Base-by-base conservation (phyloP, 2,329 filamentous ascomycete genomes). In the Lachnellula arida region DNA sequence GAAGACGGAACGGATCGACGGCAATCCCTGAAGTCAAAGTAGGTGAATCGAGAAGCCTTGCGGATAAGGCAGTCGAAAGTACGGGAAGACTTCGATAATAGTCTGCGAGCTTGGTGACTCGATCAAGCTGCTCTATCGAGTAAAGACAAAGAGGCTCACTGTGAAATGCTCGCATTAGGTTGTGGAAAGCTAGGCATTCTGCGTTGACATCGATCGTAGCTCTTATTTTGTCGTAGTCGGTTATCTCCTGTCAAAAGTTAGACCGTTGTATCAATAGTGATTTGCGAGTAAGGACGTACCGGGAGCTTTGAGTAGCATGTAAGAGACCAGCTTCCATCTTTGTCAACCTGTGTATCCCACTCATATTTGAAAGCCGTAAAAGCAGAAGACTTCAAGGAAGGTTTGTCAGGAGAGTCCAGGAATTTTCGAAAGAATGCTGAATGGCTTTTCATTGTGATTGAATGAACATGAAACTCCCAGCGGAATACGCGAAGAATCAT, bases 391-490 rank as follows among this genome's bases (percentile, higher is more conserved):
- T 19, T 19, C 5, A 15, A 4, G n/a, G 19, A 3, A 5, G 25
- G 9, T 42, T 55, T 51, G 22, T 56, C 49, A 5, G 49, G 44
- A 7, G 54, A 50, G 14, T 55, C 53, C 6, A 55, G 43, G 11
- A 49, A 55, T 19, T 37, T 39, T 9, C 28, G 35, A 39, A 55
- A 55, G 4, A 55, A 43, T 17, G n/a, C 46, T 9, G 32, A 43
- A 46, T 28, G 49, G 23, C 25, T 55, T 42, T 12, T 49, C 48
- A 28, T 51, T 8, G 7, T 23, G 9, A 32, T 12, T 7, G 43
- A 22, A n/a, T 25, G 34, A 19, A 37, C 17, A 40, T 22, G 47
- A 9, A 37, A 49, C 19, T 44, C 42, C n/a, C 19, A 23, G 6
- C 42, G 42, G 22, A 44, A 23, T 12, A 44, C 42, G 7, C 42